A percentile compares a stretch with the other conserved stretches of the same genome.
phyloP scores from a whole-genome alignment of 108 stramenopile genomes.

The Bacterosira constricta region DNA sequence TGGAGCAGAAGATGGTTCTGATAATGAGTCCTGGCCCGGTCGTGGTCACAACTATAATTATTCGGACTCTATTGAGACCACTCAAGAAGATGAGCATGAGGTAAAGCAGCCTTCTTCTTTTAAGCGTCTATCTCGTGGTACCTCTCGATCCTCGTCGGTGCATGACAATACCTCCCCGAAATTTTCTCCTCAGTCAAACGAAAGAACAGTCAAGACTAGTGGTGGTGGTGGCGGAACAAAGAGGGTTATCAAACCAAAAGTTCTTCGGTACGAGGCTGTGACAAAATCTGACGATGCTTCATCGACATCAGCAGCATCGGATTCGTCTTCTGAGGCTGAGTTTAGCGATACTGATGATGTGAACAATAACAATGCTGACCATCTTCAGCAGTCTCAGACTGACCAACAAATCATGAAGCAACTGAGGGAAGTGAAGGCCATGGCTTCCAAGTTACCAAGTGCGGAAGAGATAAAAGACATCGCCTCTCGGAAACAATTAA shows the following conservation, averaged over 20 bases:
- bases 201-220: not conserved
- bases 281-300: not conserved
- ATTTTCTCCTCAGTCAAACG: not conserved
- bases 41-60: not conserved
- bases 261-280: slow-evolving; percentile 16
- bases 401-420: slow-evolving; percentile 22
- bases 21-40: slow-evolving; percentile 13
- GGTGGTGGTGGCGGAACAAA: not conserved
- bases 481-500: slow-evolving; percentile 16
- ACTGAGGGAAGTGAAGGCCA: slow-evolving; percentile 22
- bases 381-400: slow-evolving; percentile 23
- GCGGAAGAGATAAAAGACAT: slow-evolving; percentile 22
- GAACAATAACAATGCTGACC: not conserved
- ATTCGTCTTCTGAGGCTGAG: slow-evolving; percentile 16
- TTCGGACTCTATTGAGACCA: slow-evolving; percentile 26
- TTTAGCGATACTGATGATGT: slow-evolving; percentile 13
- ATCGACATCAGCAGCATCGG: not conserved
- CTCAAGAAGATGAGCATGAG: slow-evolving; percentile 28
- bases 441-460: slow-evolving; percentile 17
- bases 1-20: slow-evolving; percentile 25
- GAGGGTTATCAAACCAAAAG: slow-evolving; percentile 21
- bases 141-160: not conserved
- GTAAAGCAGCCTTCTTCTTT: not conserved
- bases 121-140: slow-evolving; percentile 42
- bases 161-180: not conserved